Evolutionary conservation across 192 early-diverging fungal species (phyloP).

Genomic region (Coemansia interrupta): DNA sequence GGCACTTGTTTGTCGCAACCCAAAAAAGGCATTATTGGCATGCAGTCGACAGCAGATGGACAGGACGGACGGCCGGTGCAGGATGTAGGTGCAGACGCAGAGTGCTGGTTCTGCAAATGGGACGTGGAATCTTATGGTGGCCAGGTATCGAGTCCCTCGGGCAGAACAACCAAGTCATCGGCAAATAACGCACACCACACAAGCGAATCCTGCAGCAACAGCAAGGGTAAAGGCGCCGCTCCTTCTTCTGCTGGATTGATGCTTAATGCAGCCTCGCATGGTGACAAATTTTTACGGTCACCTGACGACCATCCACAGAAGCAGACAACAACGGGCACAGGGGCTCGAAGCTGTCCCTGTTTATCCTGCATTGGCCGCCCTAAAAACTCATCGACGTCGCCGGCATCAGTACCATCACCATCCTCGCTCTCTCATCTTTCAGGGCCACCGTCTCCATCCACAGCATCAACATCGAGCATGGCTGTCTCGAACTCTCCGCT

Average conservation of each 20-base stretch:
- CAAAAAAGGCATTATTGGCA: slow-evolving; percentile 3
- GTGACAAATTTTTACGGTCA: slow-evolving; percentile 4
- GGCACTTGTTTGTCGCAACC: not conserved
- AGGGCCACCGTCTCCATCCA: too few species aligned
- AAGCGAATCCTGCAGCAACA: not conserved
- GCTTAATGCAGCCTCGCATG: slow-evolving; percentile 7
- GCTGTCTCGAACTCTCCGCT: too few species aligned
- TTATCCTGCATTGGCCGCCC: not conserved
- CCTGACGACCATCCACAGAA: slow-evolving; percentile 3
- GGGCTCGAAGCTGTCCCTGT: not conserved
- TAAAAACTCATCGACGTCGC: not conserved
- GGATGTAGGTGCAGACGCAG: not conserved
- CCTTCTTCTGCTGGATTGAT: slow-evolving; percentile 7
- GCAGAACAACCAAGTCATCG: not conserved
- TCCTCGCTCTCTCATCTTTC: not conserved
- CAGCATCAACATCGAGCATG: too few species aligned
- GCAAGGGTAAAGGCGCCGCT: slow-evolving; percentile 1
- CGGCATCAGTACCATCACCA: not conserved
- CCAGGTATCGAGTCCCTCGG: too few species aligned
- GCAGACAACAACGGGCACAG: slow-evolving; percentile 1
- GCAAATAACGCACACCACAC: slow-evolving; percentile 7
- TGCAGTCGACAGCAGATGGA: slow-evolving; percentile 2
- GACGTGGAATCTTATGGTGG: too few species aligned
- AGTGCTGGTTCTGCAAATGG: not conserved
- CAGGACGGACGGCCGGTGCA: too few species aligned